These are phyloP conservation scores for Leishmania mexicana DNA, from an alignment of 208 protist genomes.

Conservation along the genomic window DNA sequence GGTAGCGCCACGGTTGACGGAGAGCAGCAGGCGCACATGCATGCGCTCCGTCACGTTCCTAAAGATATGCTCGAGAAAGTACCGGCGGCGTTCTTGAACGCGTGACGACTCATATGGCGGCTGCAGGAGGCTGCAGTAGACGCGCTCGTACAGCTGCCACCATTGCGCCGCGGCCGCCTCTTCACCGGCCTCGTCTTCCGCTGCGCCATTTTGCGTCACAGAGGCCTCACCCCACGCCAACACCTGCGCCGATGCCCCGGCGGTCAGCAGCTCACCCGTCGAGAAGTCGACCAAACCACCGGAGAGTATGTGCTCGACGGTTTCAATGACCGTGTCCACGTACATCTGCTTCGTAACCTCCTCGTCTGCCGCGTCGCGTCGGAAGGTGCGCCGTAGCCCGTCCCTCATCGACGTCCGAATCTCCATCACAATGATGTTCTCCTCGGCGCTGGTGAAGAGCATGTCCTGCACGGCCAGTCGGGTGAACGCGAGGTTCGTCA, in stretches of 20 bases:
- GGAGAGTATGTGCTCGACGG: conserved; percentile 64
- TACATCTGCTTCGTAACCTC: conserved; percentile 56
- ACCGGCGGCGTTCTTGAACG: background rate
- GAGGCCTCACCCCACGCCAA: background rate
- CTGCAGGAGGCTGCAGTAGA: conserved; percentile 24
- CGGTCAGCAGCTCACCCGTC: conserved; percentile 50
- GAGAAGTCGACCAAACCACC: conserved; percentile 71
- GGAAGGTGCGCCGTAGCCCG: conserved; percentile 34
- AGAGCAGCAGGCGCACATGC: conserved; percentile 84
- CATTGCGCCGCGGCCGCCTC: conserved; percentile 11
- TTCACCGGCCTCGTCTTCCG: background rate
- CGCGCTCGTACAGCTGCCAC: conserved; percentile 26
- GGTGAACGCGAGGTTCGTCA: conserved; percentile 75
- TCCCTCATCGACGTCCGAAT: conserved; percentile 86
- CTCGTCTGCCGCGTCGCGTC: background rate
- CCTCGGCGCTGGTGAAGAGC: conserved; percentile 63
- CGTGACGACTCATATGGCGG: background rate
- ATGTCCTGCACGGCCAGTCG: conserved; percentile 84
- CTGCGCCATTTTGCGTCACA: background rate
- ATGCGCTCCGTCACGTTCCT: conserved; percentile 24
- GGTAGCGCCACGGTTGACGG: conserved; percentile 60
- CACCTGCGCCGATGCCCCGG: conserved; percentile 1
- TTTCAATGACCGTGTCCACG: conserved; percentile 47
- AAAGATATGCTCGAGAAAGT: conserved; percentile 4
- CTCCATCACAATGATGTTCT: conserved; percentile 74